phyloP scores from a whole-genome alignment of 495 filamentous ascomycete species.

The Tuber microsphaerosporum region DNA sequence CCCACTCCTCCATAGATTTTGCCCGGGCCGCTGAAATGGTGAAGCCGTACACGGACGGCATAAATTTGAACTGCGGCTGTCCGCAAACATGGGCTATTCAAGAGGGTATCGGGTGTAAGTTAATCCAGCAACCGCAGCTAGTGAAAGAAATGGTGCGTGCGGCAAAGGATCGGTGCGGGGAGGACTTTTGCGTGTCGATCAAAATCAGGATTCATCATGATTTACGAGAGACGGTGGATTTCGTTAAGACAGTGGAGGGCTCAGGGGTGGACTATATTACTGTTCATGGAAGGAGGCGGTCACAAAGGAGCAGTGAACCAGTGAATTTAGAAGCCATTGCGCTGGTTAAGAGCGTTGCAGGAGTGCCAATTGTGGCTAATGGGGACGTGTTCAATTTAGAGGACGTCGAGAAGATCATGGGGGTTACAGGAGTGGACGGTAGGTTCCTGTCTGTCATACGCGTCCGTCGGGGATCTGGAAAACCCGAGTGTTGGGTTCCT shows the following conservation, averaged over 20 bases:
- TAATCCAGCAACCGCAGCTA: constrained; percentile 55
- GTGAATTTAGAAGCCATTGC: constrained; percentile 56
- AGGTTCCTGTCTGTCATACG: background rate
- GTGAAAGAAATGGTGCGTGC: constrained; percentile 55
- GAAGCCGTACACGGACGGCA: constrained; percentile 54
- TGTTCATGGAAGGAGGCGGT: constrained; percentile 55
- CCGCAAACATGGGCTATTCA: constrained; percentile 63
- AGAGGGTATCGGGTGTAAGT: constrained; percentile 54
- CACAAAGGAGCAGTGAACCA: constrained; percentile 51
- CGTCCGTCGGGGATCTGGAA: background rate
- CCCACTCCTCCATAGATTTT: constrained; percentile 52
- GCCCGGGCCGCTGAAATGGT: constrained; percentile 55
- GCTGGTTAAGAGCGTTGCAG: constrained; percentile 46
- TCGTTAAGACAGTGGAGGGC: constrained; percentile 38
- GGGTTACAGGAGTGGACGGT: constrained; percentile 41
- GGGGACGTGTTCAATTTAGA: constrained; percentile 55
- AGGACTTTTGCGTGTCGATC: constrained; percentile 51
- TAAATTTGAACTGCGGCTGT: constrained; percentile 64
- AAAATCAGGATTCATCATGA: constrained; percentile 62
- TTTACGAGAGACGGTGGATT: constrained; percentile 44
- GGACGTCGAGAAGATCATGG: constrained; percentile 39
- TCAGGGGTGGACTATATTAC: constrained; percentile 53
- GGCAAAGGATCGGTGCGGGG: constrained; percentile 45
- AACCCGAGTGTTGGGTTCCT: background rate
- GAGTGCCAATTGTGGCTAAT: constrained; percentile 54